Conservation (phyloP, 2,329 filamentous ascomycete species). For the Monilinia fructicola region DNA sequence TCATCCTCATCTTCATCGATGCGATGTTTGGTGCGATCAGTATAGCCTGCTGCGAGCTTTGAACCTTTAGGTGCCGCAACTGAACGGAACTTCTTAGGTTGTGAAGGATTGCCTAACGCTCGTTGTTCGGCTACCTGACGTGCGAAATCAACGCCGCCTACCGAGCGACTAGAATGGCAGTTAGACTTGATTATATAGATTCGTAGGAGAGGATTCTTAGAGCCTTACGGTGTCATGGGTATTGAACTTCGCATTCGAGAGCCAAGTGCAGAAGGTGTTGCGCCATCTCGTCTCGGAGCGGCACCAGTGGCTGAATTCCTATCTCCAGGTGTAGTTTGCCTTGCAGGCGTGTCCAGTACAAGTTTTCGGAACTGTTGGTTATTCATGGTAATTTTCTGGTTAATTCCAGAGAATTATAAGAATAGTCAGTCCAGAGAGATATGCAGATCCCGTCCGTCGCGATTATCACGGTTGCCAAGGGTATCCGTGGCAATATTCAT, state of each 20-base stretch:
- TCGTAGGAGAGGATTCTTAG: neutral
- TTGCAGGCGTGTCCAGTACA: slow-evolving; percentile 55
- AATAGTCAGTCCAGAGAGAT: neutral
- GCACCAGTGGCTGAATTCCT: slow-evolving; percentile 30
- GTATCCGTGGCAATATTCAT: neutral
- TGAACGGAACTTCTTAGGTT: slow-evolving; percentile 74
- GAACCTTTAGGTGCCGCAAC: slow-evolving; percentile 76
- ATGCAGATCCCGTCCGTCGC: neutral
- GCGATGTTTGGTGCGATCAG: slow-evolving; percentile 73
- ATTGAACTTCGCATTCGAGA: slow-evolving; percentile 78
- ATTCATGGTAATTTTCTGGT: slow-evolving; percentile 64
- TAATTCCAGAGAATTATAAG: neutral
- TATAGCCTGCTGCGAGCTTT: slow-evolving; percentile 76
- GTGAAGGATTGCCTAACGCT: slow-evolving; percentile 32
- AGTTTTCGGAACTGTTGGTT: slow-evolving; percentile 92
- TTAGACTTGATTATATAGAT: neutral
- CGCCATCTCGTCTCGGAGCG: slow-evolving; percentile 47
- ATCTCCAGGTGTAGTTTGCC: slow-evolving; percentile 36
- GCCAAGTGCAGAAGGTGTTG: slow-evolving; percentile 60
- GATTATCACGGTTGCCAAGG: neutral
- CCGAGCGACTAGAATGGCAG: slow-evolving; percentile 25
- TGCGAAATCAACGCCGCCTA: slow-evolving; percentile 67
- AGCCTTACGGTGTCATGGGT: slow-evolving; percentile 85
- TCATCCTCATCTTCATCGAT: slow-evolving; percentile 52
- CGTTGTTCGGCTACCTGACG: slow-evolving; percentile 76